Evolutionary conservation across 108 stramenopile genomes (phyloP).

Genomic region (Conticribra guillardii): DNA sequence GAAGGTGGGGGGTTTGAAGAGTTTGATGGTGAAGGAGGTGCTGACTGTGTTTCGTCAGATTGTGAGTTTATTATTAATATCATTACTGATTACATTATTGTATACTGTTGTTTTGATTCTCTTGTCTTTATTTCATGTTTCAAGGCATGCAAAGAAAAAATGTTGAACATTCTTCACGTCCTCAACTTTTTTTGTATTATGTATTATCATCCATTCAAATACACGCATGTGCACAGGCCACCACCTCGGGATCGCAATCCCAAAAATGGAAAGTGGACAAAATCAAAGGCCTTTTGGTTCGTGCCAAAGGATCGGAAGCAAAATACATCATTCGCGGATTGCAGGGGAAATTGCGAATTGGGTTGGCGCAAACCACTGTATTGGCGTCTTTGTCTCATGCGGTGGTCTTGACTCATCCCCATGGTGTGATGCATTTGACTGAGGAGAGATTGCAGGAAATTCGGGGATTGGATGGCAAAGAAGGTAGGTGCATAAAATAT

Average conservation of each 20-base stretch:
- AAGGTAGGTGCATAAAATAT: constrained; percentile 12
- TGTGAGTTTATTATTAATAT: too few species aligned
- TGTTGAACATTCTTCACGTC: neutral
- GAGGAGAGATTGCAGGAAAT: constrained; percentile 40
- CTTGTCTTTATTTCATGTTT: too few species aligned
- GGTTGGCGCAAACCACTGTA: constrained; percentile 95
- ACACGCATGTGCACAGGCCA: constrained; percentile 38
- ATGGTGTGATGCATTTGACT: constrained; percentile 42
- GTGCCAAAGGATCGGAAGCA: constrained; percentile 79
- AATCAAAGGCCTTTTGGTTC: constrained; percentile 92
- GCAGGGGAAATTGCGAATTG: constrained; percentile 98
- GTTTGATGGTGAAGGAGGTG: constrained; percentile 65
- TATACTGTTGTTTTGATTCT: too few species aligned
- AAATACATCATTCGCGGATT: constrained; percentile 98
- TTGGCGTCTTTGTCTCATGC: constrained; percentile 95
- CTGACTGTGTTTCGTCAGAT: constrained; percentile 73
- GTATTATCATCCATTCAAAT: neutral
- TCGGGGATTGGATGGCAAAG: constrained; percentile 43
- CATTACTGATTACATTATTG: too few species aligned
- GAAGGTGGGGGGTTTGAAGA: constrained; percentile 68
- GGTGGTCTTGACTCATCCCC: constrained; percentile 62
- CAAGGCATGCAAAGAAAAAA: neutral
- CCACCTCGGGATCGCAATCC: constrained; percentile 81
- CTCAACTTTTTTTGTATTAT: neutral
- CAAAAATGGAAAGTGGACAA: constrained; percentile 93